Conservation (phyloP, 2,329 filamentous ascomycete species). For the Purpureocillium lavendulum region DNA sequence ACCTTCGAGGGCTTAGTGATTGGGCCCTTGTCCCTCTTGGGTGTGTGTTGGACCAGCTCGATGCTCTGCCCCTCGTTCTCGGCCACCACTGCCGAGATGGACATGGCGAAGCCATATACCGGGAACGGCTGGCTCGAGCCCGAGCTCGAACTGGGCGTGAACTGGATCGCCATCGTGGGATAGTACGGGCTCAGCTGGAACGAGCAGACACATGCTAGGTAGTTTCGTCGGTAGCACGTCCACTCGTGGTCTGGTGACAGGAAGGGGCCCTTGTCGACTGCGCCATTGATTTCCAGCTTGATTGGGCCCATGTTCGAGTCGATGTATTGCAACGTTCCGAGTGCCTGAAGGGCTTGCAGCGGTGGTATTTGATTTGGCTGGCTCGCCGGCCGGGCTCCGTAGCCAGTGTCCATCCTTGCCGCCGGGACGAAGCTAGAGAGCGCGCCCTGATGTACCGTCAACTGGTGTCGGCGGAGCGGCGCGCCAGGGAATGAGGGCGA, state of each 20-base stretch:
- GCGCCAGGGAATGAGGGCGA: constrained; percentile 41
- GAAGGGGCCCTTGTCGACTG: constrained; percentile 88
- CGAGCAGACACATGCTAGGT: constrained; percentile 78
- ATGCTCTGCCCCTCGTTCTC: constrained; percentile 67
- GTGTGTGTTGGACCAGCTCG: constrained; percentile 82
- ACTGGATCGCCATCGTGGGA: constrained; percentile 36
- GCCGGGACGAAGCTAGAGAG: constrained; percentile 34
- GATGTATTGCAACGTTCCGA: constrained; percentile 54
- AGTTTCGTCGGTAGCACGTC: constrained; percentile 90
- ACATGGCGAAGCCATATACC: constrained; percentile 72
- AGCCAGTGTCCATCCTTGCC: constrained; percentile 41
- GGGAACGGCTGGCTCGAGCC: constrained; percentile 39
- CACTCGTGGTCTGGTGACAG: constrained; percentile 64
- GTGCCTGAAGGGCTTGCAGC: constrained; percentile 37
- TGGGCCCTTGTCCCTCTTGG: constrained; percentile 83
- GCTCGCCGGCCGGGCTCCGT: constrained; percentile 16
- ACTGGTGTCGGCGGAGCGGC: constrained; percentile 39
- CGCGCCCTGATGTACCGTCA: constrained; percentile 44
- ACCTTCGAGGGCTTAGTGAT: constrained; percentile 64
- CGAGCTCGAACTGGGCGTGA: constrained; percentile 28
- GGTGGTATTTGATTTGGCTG: constrained; percentile 39
- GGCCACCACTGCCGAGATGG: constrained; percentile 75
- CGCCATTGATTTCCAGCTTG: constrained; percentile 66
- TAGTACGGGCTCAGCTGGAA: constrained; percentile 58
- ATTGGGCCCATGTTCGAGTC: constrained; percentile 43